These are phyloP conservation scores for Metschnikowia continentalis DNA, from an alignment of 805 yeast genomes.

Conservation along the genomic window DNA sequence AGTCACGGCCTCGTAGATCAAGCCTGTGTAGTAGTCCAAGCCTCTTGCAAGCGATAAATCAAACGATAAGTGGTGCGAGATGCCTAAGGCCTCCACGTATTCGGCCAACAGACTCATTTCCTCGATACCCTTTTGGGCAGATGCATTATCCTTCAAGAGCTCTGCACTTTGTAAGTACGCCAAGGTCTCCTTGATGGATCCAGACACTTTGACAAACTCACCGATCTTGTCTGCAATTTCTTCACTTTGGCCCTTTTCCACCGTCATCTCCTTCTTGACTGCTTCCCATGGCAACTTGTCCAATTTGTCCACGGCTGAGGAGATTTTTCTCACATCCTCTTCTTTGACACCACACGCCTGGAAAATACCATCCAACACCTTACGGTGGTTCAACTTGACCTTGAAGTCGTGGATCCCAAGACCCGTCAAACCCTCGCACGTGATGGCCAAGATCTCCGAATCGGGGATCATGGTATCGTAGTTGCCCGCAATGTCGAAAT, in stretches of 20 bases:
- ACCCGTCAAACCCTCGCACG: conserved; percentile 79
- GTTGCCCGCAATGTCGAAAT: conserved; percentile 91
- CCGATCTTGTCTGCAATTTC: conserved; percentile 94
- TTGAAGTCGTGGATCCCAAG: conserved; percentile 88
- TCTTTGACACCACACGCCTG: conserved; percentile 91
- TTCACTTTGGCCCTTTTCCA: conserved; percentile 84
- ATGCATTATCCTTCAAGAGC: conserved; percentile 54
- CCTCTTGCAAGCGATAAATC: conserved; percentile 97
- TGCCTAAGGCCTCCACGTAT: conserved; percentile 80
- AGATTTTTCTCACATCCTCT: conserved; percentile 88
- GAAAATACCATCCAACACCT: conserved; percentile 93
- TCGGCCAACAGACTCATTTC: conserved; percentile 76
- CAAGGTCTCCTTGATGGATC: conserved; percentile 64
- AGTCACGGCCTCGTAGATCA: conserved; percentile 95
- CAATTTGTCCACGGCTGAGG: conserved; percentile 94
- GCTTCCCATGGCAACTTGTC: conserved; percentile 95
- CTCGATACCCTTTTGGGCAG: conserved; percentile 74
- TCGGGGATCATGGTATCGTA: conserved; percentile 97
- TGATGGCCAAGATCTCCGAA: conserved; percentile 76
- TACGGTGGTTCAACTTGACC: conserved; percentile 90
- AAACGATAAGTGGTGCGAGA: conserved; percentile 64
- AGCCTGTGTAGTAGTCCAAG: conserved; percentile 94
- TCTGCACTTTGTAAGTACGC: conserved; percentile 54
- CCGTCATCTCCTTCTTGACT: conserved; percentile 88
- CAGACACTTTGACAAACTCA: conserved; percentile 77